Base-by-base conservation (phyloP, 2,329 filamentous ascomycete species). In the Penicillium griseofulvum region DNA sequence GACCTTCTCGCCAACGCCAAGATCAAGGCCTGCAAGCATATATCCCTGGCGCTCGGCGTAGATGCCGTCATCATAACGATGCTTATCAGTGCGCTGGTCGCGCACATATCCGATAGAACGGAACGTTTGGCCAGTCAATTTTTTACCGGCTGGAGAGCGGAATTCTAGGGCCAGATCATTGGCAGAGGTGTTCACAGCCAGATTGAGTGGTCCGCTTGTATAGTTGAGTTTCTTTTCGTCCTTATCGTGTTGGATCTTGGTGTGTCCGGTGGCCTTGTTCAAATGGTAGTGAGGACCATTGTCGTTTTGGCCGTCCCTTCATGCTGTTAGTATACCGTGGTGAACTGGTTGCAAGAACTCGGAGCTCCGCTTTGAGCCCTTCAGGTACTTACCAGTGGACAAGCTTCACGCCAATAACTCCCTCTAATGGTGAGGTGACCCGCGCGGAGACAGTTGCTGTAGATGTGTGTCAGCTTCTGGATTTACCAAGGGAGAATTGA, bases 1-100 rank as follows among this genome's bases (percentile, higher is more conserved):
- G 14, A 91, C 80, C 0, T 85, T 83, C 71, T 91, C 89, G 16
- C 79, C 77, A 4, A 83, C 71, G 14, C 70, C 66, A 1, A 75
- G 58, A 44, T 75, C 72, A 8, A 75, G 66, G n/a, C 61, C 73
- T 0, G 71, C 65, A 38, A 75, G 72, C 66, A 75, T 74, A 59
- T 74, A 71, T 7, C 72, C 72, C 49, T 74, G 65, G 6, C 67
- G 65, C 49, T 75, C 70, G 34, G 69, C 66, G 62, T 71, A 75
- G 36, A 75, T 61, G 1, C 72, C 72, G 46, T 76, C 73, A 22
- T 65, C 54, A 41, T 62, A 65, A 22, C 62, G 63, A 50, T 72
- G 68, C 17, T 68, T 70, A 1, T 68, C 61, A 19, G 67, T 71
- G 22, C 68, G 69, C 22, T 68, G 58, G 55, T 72, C 71, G 26